Base-by-base conservation (phyloP, 768 basidiomycete species). In the Trametes villosa region DNA sequence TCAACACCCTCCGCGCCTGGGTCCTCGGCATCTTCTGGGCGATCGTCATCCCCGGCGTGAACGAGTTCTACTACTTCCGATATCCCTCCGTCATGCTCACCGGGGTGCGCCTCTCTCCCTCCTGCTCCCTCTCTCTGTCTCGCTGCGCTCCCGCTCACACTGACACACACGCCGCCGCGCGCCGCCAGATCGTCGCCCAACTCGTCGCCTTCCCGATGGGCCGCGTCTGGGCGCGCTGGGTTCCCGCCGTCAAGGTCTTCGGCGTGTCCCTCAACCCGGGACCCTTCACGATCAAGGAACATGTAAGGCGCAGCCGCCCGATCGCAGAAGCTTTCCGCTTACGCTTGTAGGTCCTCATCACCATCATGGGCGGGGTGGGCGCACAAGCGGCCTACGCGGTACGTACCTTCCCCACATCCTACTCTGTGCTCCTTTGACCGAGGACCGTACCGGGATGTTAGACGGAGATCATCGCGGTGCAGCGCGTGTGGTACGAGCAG, bases 271-370 rank as follows among this genome's bases (percentile, higher is more conserved):
- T 90, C 46, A 91, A 91, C 71, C 88, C 88, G 18, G 91, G 91
- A 3, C 87, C 85, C 1, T 92, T 90, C 69, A 83, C 81, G 24
- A 88, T 92, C 70, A 91, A 92, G 75, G 89, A 91, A 66, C 88
- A 90, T 70, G 91, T 90, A 31, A 71, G 60, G 4, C 26, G 18
- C 26, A 15, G 33, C 26, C 26, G n/a, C 73, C 74, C 61, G 33
- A 26, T 38, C 38, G 11, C 42, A 70, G 5, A 65, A 46, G 86
- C 59, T 79, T 86, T 59, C 85, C 34, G 18, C 36, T 56, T 17
- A 57, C 15, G 15, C n/a, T 34, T 36, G 46, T 40, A 83, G 79
- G 85, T 87, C 0, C 72, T 92, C 22, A 81, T 89, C 51, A 89
- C 85, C 0, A 84, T 91, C 64, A 89, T 87, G 87, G 86, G 86